Base-by-base conservation (phyloP, 495 filamentous ascomycete species). In the Penicillium turbatum region DNA sequence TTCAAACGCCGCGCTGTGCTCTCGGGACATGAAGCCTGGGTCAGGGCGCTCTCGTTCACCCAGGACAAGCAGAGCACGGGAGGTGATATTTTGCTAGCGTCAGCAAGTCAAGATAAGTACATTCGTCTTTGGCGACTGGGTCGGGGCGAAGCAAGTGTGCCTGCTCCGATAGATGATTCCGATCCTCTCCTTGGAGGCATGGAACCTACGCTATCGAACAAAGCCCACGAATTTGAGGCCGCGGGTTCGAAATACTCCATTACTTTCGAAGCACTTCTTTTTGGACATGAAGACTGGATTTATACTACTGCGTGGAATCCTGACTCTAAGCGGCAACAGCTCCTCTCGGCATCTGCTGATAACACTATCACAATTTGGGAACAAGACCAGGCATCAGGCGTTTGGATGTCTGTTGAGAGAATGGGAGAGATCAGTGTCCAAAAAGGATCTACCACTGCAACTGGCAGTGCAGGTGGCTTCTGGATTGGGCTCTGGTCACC, bases 261-360 rank as follows among this genome's bases (percentile, higher is more conserved):
- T 41, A 96, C 91, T 0, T 97, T 97, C 55, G 95, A 97, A 71
- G 95, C 95, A 6, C 77, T 99, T 11, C 80, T 99, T 8, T 83
- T 97, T 21, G 93, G 95, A 16, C 95, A 97, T 62, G 93, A 99
- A 60, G 93, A 99, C 62, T 99, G 93, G 93, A 89, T 99, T 21
- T 97, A 95, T 64, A 91, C 87, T 47, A 81, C 87, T 0, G 74
- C 75, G 34, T 99, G 93, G 93, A 77, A 79, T 29, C 79, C 79
- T 9, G 67, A 75, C 21, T 63, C 72, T 5, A 72, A 72, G 8
- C 77, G 73, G 48, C 77, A 85, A 15, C 89, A 87, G 59, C 82
- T 99, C 13, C 82, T 99, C 13, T 88, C 92, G 11, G 85, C 93
- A 2, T 97, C 93, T 12, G 93, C 92, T 13, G 93, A 99, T 67